Conservation (phyloP, 1,139 yeast genomes). For the Torulaspora globosa region DNA sequence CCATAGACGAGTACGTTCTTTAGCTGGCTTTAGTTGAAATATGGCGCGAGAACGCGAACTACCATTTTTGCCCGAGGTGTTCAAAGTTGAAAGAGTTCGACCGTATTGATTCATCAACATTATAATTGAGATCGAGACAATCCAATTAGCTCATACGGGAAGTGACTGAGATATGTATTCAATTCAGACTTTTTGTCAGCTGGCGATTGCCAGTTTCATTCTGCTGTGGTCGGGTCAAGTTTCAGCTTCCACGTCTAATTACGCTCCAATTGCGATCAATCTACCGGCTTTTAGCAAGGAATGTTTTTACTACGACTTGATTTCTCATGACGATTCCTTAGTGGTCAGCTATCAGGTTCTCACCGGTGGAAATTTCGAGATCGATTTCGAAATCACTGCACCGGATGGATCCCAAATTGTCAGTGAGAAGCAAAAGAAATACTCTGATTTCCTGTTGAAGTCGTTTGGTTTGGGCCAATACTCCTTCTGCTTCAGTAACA, state of each 20-base stretch:
- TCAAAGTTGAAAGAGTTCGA: background rate
- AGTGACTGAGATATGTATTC: conserved; percentile 2
- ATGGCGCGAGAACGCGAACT: conserved; percentile 2
- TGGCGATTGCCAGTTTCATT: conserved; percentile 7
- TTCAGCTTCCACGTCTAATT: conserved; percentile 27
- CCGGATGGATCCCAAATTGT: conserved; percentile 58
- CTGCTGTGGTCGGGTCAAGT: conserved; percentile 5
- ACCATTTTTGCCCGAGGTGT: conserved; percentile 2
- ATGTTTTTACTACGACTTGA: conserved; percentile 40
- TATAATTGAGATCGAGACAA: background rate
- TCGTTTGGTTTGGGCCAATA: conserved; percentile 56
- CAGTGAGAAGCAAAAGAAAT: conserved; percentile 51
- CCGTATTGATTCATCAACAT: background rate
- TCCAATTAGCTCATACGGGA: background rate
- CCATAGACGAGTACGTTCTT: conserved; percentile 1
- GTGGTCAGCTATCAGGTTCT: conserved; percentile 48
- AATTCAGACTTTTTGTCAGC: conserved; percentile 3
- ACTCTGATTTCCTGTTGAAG: conserved; percentile 56
- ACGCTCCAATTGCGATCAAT: conserved; percentile 37
- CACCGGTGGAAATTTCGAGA: conserved; percentile 65
- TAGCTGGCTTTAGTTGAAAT: background rate
- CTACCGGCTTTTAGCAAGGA: conserved; percentile 43
- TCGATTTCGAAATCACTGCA: conserved; percentile 56
- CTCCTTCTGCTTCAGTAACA: conserved; percentile 62
- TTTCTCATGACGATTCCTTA: conserved; percentile 37